phyloP scores from a whole-genome alignment of 257 asterid species.

The Nicotiana paniculata region DNA sequence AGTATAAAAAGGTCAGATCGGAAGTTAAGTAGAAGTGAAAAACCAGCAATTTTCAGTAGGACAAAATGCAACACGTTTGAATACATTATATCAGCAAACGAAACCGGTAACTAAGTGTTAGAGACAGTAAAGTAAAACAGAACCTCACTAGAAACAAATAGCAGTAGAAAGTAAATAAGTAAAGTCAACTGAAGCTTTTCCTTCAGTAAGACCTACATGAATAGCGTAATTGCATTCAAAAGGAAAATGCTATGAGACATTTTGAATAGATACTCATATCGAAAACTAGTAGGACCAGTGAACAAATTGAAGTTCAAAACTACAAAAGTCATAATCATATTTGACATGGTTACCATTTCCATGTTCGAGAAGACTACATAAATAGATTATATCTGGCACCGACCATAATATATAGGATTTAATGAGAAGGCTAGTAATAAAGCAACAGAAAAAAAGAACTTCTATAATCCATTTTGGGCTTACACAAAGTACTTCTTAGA shows the following conservation, averaged over 20 bases:
- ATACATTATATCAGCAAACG: not conserved
- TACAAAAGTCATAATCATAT: not conserved
- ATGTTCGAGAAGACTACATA: not conserved
- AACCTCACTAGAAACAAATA: not conserved
- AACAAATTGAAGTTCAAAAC: not conserved
- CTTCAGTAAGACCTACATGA: not conserved
- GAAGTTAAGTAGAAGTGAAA: not conserved
- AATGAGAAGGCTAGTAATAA: not conserved
- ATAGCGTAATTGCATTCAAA: not conserved
- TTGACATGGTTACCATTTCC: not conserved
- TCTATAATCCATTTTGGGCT: not conserved
- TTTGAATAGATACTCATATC: not conserved
- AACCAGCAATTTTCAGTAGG: not conserved
- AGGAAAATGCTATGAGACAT: not conserved
- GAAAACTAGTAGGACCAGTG: not conserved
- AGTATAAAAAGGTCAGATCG: not conserved
- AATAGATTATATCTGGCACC: not conserved
- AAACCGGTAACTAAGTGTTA: not conserved
- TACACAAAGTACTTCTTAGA: not conserved
- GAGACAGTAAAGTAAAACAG: not conserved
- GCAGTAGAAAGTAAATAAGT: not conserved
- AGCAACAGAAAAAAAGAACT: not conserved
- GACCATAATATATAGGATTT: not conserved
- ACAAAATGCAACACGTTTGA: not conserved
- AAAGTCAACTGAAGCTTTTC: not conserved